A percentile compares a stretch with the other conserved stretches of the same genome.
phyloP scores from a whole-genome alignment of 371 early-diverging fungal genomes.

The Mortierella sp. region DNA sequence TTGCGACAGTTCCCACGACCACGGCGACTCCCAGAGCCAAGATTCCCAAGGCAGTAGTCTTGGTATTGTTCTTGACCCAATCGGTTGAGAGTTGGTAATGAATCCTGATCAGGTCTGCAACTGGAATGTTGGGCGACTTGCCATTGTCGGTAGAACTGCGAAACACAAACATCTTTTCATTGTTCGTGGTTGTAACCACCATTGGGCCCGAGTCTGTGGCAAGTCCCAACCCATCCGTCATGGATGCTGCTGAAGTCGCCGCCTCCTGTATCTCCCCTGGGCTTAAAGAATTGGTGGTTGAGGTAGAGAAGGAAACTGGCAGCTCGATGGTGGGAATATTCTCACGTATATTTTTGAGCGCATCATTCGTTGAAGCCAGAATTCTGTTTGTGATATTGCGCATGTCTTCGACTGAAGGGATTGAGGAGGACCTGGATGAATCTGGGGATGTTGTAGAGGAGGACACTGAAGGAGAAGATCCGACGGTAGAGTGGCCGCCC shows the following conservation, averaged over 20 bases:
- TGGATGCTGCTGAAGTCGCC: not conserved
- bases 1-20: conserved; percentile 26
- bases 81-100: conserved; percentile 31
- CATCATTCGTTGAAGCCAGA: conserved; percentile 22
- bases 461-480: not conserved
- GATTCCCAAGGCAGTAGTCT: conserved; percentile 11
- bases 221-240: conserved; percentile 8
- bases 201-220: conserved; percentile 10
- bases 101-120: conserved; percentile 28
- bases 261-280: conserved; percentile 7
- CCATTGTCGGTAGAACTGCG: conserved; percentile 9
- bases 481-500: not conserved
- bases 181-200: not conserved
- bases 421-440: not conserved
- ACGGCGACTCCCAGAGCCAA: conserved; percentile 15
- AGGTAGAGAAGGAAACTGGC: conserved; percentile 6
- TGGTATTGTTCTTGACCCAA: conserved; percentile 36
- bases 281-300: not conserved
- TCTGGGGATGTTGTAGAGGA: not conserved
- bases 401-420: conserved; percentile 38
- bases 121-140: conserved; percentile 7
- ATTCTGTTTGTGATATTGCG: conserved; percentile 34
- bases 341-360: conserved; percentile 31
- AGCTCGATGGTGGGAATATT: conserved; percentile 25
- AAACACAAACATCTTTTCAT: conserved; percentile 11